Percentiles rank a stretch among this genome's conserved stretches.
phyloP scores from a whole-genome alignment of 148 eudicot species.

The Camellia lanceoleosa region DNA sequence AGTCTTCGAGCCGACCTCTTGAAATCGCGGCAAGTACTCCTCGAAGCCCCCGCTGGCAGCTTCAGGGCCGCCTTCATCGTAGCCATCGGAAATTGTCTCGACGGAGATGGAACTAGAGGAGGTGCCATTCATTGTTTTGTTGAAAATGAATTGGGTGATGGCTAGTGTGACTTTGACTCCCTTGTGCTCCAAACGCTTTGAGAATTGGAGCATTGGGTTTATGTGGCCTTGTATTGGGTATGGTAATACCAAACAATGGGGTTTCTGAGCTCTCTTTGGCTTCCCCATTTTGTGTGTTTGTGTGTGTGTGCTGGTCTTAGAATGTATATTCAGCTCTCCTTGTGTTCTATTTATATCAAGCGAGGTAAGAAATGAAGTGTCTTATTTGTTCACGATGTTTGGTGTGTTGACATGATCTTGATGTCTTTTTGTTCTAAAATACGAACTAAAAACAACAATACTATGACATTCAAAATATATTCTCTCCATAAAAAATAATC shows the following conservation, averaged over 20 bases:
- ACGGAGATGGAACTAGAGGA: conserved; percentile 19
- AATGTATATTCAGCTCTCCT: not conserved
- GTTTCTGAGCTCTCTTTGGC: conserved; percentile 17
- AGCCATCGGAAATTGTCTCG: conserved; percentile 41
- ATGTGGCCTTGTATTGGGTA: conserved; percentile 58
- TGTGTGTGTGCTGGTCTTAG: too few species aligned
- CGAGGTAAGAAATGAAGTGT: too few species aligned
- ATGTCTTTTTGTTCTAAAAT: too few species aligned
- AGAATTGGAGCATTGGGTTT: conserved; percentile 56
- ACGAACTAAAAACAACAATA: too few species aligned
- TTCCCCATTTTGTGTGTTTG: conserved; percentile 18
- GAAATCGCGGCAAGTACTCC: conserved; percentile 27
- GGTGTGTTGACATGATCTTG: too few species aligned
- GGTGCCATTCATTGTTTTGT: conserved; percentile 20
- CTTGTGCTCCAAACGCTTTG: conserved; percentile 39
- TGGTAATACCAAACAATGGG: conserved; percentile 43
- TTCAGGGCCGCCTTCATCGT: conserved; percentile 14
- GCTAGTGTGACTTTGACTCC: conserved; percentile 41
- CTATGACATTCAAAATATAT: too few species aligned
- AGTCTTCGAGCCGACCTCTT: conserved; percentile 22
- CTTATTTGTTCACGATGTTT: too few species aligned
- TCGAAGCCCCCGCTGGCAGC: not conserved
- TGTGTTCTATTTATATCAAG: too few species aligned
- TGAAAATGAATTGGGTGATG: conserved; percentile 30
- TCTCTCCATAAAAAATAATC: too few species aligned